Conservation (phyloP, 345 rosid species). For the Excoecaria agallocha region DNA sequence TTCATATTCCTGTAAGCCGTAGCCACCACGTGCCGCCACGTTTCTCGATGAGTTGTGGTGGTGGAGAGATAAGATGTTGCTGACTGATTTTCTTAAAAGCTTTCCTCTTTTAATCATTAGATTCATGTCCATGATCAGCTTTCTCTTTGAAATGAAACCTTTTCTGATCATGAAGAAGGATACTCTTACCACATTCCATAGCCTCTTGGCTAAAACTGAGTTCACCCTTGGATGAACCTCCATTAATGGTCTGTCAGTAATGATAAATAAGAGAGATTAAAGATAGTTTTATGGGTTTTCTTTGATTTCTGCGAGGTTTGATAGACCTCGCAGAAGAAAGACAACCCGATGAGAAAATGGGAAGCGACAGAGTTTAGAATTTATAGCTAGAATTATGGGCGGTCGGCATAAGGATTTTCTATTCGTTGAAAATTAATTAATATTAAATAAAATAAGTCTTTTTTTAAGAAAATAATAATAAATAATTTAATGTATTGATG, state of each 20-base stretch:
- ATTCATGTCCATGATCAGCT: constrained; percentile 57
- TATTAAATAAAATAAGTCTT: no score
- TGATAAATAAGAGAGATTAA: neutral
- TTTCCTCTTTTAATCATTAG: constrained; percentile 55
- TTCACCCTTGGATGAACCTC: constrained; percentile 29
- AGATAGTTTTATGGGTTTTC: constrained; percentile 22
- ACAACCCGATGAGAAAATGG: constrained; percentile 25
- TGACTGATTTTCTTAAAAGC: constrained; percentile 39
- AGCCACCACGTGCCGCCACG: constrained; percentile 36
- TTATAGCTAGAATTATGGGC: constrained; percentile 18
- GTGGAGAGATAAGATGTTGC: constrained; percentile 38
- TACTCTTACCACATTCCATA: constrained; percentile 49
- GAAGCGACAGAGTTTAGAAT: constrained; percentile 12
- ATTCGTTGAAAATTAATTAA: no score
- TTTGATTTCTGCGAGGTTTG: constrained; percentile 46
- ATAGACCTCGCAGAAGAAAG: constrained; percentile 48
- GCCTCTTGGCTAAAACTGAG: constrained; percentile 40
- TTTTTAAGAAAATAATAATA: no score
- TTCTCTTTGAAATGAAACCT: constrained; percentile 47
- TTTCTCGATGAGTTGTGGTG: constrained; percentile 19
- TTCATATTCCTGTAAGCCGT: constrained; percentile 56
- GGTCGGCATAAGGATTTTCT: neutral
- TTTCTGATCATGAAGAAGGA: constrained; percentile 49
- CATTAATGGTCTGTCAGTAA: constrained; percentile 13
- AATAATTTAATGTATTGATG: no score